Percentiles rank a stretch among this genome's conserved stretches.
These are phyloP conservation scores for Teunomyces funiuensis DNA, from an alignment of 805 yeast genomes.

Conservation along the genomic window DNA sequence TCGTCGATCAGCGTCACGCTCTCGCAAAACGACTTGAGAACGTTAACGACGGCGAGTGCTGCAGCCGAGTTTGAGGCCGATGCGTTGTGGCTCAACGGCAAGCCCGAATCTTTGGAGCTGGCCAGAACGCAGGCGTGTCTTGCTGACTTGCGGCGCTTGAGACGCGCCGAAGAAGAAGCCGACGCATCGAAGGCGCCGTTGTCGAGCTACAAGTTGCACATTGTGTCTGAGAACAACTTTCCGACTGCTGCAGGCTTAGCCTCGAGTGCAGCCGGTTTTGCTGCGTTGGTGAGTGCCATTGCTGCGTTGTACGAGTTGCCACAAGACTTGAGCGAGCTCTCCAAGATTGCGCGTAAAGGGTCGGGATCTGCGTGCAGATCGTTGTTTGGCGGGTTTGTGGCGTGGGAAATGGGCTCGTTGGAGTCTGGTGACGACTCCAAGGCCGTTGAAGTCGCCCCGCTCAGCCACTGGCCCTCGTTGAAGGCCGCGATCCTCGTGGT, in stretches of 20 bases:
- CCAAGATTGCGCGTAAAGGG: constrained; percentile 95
- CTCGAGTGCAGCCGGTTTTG: constrained; percentile 97
- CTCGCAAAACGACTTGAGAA: constrained; percentile 85
- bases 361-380: constrained; percentile 99
- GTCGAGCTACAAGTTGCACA: constrained; percentile 65
- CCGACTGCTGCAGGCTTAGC: constrained; percentile 99
- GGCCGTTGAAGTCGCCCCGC: constrained; percentile 89
- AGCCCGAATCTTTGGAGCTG: constrained; percentile 65
- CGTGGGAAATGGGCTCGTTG: constrained; percentile 93
- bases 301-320: constrained; percentile 83
- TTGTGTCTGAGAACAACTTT: constrained; percentile 92
- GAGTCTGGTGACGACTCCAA: constrained; percentile 87
- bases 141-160: constrained; percentile 65
- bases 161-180: constrained; percentile 58
- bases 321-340: constrained; percentile 79
- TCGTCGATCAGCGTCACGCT: constrained; percentile 93
- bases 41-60: constrained; percentile 86
- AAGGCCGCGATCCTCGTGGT: constrained; percentile 91
- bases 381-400: constrained; percentile 94
- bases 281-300: constrained; percentile 90
- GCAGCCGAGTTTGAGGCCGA: constrained; percentile 57
- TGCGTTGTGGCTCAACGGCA: constrained; percentile 83
- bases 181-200: constrained; percentile 59
- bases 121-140: constrained; percentile 72
- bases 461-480: constrained; percentile 85